Evolutionary conservation across 2,329 filamentous ascomycete genomes (phyloP), one percentile per base, ranked within the genome.

Genomic region (Sclerotinia borealis): DNA sequence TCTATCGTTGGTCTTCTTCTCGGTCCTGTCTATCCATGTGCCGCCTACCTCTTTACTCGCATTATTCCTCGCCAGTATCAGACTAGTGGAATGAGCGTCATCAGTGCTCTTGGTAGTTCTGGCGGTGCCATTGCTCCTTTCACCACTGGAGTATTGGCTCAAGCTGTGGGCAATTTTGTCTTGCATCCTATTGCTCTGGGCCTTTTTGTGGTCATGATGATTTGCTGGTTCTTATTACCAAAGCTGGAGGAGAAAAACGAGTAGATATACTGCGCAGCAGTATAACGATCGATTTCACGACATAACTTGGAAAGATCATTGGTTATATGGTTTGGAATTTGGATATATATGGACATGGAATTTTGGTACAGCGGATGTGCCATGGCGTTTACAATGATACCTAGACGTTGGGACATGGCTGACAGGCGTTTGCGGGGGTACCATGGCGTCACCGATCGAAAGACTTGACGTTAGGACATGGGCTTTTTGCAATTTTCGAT

Each of bases 11-110:
- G 92, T 15, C 76, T 95, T 9, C 75, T 95, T 36, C 79, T 96
- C 0, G 91, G 92, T 0, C 91, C 91, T 0, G 81, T 96, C 5
- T 96, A 92, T 71, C 90, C 91, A 0, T 92, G 89, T 72, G 84
- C 87, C 0, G 81, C 84, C 4, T 82, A 83, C 0, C 79, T 90
- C 7, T 87, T 91, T 68, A 81, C 86, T 61, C 79, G 83, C 45
- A 76, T 82, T 41, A 80, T 92, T 73, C 82, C 81, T 19, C 77
- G 83, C 19, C 77, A 80, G 45, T 79, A 90, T 63, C 84, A 86
- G 66, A 81, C 88, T 22, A 85, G 83, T 48, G 83, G 84, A 1
- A 80, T 91, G 68, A 83, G 87, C 2, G 84, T 90, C 62, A 90
- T 91, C 64, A 85, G 82, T 27, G 86, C 86, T 4, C 89, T 88